A percentile compares a stretch with the other conserved stretches of the same genome.
Evolutionary conservation across 306 rosid species (phyloP).

Genomic region (Cicer cuneatum): DNA sequence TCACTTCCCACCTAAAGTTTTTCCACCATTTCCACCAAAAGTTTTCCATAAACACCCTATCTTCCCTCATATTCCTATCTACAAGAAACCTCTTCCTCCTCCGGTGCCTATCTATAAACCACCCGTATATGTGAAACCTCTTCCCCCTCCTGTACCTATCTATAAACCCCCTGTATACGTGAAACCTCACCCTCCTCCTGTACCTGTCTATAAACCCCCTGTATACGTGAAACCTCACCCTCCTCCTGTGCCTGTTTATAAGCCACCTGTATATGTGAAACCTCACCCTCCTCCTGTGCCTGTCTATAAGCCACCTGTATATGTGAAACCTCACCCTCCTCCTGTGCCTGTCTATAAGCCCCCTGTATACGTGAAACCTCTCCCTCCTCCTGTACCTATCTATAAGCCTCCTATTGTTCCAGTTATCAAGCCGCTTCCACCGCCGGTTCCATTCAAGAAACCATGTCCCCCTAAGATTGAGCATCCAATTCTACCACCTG

Average conservation of each 20-base stretch:
- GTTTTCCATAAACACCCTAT: slow-evolving; percentile 49
- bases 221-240: not conserved
- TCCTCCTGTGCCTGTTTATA: not conserved
- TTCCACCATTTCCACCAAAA: slow-evolving; percentile 54
- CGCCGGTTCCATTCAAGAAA: slow-evolving; percentile 16
- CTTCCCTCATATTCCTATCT: slow-evolving; percentile 42
- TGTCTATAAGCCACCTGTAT: not conserved
- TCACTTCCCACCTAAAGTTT: slow-evolving; percentile 47
- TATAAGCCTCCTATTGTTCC: slow-evolving; percentile 46
- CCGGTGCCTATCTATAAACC: slow-evolving; percentile 24
- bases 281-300: slow-evolving; percentile 49
- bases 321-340: not conserved
- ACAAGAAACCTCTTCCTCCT: slow-evolving; percentile 33
- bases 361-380: not conserved
- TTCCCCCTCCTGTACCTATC: slow-evolving; percentile 43
- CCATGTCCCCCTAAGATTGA: slow-evolving; percentile 15
- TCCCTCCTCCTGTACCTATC: not conserved
- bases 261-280: not conserved
- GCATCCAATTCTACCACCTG: slow-evolving; percentile 21
- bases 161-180: not conserved
- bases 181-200: slow-evolving; percentile 47
- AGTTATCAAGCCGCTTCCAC: slow-evolving; percentile 32
- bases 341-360: slow-evolving; percentile 15
- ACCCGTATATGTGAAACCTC: slow-evolving; percentile 43
- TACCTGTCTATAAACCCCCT: not conserved